A percentile compares a stretch with the other conserved stretches of the same genome.
phyloP scores from a whole-genome alignment of 768 basidiomycete genomes.

The Tricholoma flavovirens region DNA sequence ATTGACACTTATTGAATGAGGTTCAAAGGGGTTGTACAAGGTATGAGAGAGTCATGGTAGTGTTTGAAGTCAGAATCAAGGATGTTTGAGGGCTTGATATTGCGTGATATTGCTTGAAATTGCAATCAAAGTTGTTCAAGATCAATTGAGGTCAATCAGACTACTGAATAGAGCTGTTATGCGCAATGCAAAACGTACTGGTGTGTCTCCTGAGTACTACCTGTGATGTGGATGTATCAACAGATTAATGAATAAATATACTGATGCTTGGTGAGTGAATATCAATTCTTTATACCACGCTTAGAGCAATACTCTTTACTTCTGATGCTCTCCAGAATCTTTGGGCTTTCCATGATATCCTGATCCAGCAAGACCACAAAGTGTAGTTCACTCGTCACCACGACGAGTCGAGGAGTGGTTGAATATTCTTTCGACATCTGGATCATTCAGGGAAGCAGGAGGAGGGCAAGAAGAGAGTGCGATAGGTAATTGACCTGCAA shows the following conservation, averaged over 20 bases:
- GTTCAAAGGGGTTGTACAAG: too few relatives aligned
- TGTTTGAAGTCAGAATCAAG: too few relatives aligned
- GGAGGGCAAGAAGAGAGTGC: conserved; percentile 32
- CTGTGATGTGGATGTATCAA: too few relatives aligned
- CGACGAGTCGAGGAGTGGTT: conserved; percentile 31
- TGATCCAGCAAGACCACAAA: conserved; percentile 22
- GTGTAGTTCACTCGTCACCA: conserved; percentile 40
- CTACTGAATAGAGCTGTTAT: too few relatives aligned
- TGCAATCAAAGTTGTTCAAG: too few relatives aligned
- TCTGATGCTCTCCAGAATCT: conserved; percentile 27
- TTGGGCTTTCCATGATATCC: conserved; percentile 17
- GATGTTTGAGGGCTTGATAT: too few relatives aligned
- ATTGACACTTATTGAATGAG: too few relatives aligned
- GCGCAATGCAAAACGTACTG: too few relatives aligned
- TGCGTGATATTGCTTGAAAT: too few relatives aligned
- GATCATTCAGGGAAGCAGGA: conserved; percentile 37
- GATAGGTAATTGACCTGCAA: conserved; percentile 44
- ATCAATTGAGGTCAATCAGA: too few relatives aligned
- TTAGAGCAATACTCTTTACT: conserved; percentile 24
- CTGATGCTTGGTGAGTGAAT: conserved; percentile 32
- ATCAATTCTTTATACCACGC: conserved; percentile 19
- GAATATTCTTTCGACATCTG: conserved; percentile 28
- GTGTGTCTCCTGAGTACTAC: too few relatives aligned
- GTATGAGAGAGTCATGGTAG: too few relatives aligned
- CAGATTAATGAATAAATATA: background rate